A percentile compares a stretch with the other conserved stretches of the same genome.
Evolutionary conservation across 2,329 filamentous ascomycete genomes (phyloP).

Genomic region (Aspergillus cejpii): DNA sequence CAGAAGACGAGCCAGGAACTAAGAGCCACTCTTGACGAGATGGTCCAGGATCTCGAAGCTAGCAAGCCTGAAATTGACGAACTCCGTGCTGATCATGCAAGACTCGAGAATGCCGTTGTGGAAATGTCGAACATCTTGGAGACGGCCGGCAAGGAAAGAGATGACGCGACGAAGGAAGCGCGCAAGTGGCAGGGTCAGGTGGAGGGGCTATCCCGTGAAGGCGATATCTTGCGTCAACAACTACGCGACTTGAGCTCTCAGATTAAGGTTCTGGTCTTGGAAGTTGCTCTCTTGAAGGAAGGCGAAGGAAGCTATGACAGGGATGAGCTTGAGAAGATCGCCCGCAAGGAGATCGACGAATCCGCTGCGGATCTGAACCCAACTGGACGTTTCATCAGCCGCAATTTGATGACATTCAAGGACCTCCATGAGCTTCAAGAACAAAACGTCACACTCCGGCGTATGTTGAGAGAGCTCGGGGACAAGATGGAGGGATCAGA

Average conservation of each 20-base stretch:
- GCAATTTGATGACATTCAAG: slow-evolving; percentile 84
- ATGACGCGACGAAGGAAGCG: slow-evolving; percentile 67
- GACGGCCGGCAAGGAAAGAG: slow-evolving; percentile 71
- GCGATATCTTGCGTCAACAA: slow-evolving; percentile 74
- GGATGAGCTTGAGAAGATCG: slow-evolving; percentile 67
- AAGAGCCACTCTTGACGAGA: slow-evolving; percentile 70
- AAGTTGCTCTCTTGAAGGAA: slow-evolving; percentile 68
- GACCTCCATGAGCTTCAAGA: slow-evolving; percentile 76
- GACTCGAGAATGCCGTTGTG: slow-evolving; percentile 70
- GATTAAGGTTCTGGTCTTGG: slow-evolving; percentile 82
- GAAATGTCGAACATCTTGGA: slow-evolving; percentile 81
- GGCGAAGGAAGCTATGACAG: slow-evolving; percentile 72
- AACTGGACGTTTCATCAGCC: slow-evolving; percentile 81
- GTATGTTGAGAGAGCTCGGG: slow-evolving; percentile 74
- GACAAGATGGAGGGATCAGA: slow-evolving; percentile 89
- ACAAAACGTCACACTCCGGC: slow-evolving; percentile 78
- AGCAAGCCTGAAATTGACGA: slow-evolving; percentile 86
- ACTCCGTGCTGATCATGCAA: slow-evolving; percentile 70
- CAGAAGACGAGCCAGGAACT: slow-evolving; percentile 68
- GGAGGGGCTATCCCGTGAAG: slow-evolving; percentile 56
- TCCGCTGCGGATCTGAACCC: slow-evolving; percentile 68
- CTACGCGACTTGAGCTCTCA: slow-evolving; percentile 84
- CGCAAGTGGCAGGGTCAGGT: slow-evolving; percentile 72
- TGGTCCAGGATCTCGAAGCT: slow-evolving; percentile 75
- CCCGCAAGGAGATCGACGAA: slow-evolving; percentile 68